Base-by-base conservation (phyloP, 345 rosid genomes). In the Murraya koenigii region DNA sequence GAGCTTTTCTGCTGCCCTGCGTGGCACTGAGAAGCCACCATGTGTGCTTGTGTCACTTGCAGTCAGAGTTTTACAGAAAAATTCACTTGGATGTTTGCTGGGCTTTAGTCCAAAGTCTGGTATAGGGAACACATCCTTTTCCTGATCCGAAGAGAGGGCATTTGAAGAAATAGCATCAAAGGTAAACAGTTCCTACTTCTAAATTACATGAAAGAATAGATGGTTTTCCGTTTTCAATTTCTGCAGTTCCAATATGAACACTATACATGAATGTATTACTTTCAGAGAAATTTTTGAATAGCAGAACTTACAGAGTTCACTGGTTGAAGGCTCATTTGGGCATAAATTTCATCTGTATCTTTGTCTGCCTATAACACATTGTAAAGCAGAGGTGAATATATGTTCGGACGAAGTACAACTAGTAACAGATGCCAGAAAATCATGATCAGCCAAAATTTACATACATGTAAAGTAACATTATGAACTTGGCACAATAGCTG, bases 21-120 rank as follows among this genome's bases (percentile, higher is more conserved):
- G 93, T 66, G 99, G 99, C 77, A 97, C 98, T 1, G 99, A 97
- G 87, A 97, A 97, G 76, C 99, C 99, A 75, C 99, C 99, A 79
- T 97, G 99, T 20, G 99, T 97, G 69, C 99, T 97, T 39, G 97
- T 97, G 78, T 97, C 99, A 79, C 99, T 96, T 41, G 99, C 98
- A 5, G 97, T 96, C 69, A 96, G 86, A 7, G 91, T 94, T 83
- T 97, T 97, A 85, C 99, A 97, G 91, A 97, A 97, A 85, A 91
- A 91, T 72, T 94, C 98, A 77, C 83, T 85, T 32, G 99, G 99
- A 82, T 97, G 99, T 80, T 91, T 97, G 85, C 88, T 94, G 60
- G 85, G 84, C 82, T 88, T 93, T 49, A 94, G 62, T 56, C 98
- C 98, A 86, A 93, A 92, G 84, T 94, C 93, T 23, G 98, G 96